Evolutionary conservation across 169 alveolate species (phyloP).

Genomic region (Eimeria tenella): DNA sequence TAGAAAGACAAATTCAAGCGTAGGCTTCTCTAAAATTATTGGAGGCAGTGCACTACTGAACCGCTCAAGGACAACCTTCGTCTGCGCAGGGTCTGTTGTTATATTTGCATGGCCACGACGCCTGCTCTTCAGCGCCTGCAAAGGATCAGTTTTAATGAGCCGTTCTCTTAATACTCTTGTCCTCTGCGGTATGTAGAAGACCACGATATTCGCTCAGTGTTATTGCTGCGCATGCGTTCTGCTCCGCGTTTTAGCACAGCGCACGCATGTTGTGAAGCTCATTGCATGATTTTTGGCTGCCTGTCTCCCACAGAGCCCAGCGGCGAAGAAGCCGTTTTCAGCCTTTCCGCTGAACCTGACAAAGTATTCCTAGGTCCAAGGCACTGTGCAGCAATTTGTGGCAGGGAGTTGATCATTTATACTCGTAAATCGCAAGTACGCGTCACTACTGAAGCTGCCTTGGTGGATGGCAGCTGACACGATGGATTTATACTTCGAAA

Average conservation of each 20-base stretch:
- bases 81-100: conserved; percentile 26
- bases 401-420: neutral
- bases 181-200: neutral
- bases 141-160: neutral
- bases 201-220: neutral
- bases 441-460: neutral
- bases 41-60: too few species aligned
- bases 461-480: neutral
- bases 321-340: neutral
- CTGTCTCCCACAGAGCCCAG: neutral
- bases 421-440: neutral
- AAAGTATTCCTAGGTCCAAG: conserved; percentile 13
- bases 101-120: conserved; percentile 36
- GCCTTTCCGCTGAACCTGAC: neutral
- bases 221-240: neutral
- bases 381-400: conserved; percentile 6
- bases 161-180: neutral
- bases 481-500: neutral
- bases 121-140: neutral
- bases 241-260: too few species aligned
- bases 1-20: neutral
- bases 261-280: too few species aligned
- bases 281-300: too few species aligned
- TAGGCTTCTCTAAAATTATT: neutral
- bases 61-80: neutral